Evolutionary conservation across 31 red algal species (phyloP).

Genomic region (Asparagopsis taxiformis): DNA sequence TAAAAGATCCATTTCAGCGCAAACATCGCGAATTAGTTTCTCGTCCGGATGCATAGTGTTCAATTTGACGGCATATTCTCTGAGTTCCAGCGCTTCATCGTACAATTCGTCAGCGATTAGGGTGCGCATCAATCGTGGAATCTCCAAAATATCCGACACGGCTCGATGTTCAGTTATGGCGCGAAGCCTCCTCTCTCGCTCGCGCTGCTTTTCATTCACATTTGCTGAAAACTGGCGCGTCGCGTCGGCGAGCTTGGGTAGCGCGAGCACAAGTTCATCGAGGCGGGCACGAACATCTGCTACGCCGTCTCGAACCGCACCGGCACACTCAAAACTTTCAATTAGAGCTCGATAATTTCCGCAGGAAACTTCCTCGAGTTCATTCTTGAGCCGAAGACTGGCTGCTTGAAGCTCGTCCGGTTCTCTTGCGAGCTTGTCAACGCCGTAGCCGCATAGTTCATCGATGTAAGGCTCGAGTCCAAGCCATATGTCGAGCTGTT

Average conservation of each 20-base stretch:
- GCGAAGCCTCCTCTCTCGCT: constrained; percentile 27
- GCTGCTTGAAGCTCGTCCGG: constrained; percentile 63
- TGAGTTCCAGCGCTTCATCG: constrained; percentile 90
- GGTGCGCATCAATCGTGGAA: constrained; percentile 71
- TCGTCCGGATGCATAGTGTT: constrained; percentile 42
- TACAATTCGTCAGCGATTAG: constrained; percentile 66
- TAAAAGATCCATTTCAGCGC: constrained; percentile 61
- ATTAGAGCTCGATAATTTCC: constrained; percentile 88
- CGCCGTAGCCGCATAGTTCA: constrained; percentile 66
- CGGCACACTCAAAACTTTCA: constrained; percentile 78
- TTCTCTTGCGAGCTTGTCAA: constrained; percentile 61
- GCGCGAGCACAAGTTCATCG: constrained; percentile 56
- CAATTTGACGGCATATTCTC: constrained; percentile 59
- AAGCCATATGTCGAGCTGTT: constrained; percentile 37
- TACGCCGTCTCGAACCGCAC: constrained; percentile 79
- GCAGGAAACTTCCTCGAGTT: constrained; percentile 78
- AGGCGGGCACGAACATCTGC: constrained; percentile 55
- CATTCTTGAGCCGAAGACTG: constrained; percentile 40
- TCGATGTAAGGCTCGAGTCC: constrained; percentile 74
- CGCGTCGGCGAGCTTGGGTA: constrained; percentile 58
- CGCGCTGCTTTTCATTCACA: constrained; percentile 43
- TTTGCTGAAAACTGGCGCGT: constrained; percentile 61
- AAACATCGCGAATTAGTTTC: constrained; percentile 40
- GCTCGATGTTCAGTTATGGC: constrained; percentile 54
- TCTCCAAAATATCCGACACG: constrained; percentile 74